These are phyloP conservation scores for Lotmaria passim DNA, from an alignment of 208 protist species.

Conservation along the genomic window DNA sequence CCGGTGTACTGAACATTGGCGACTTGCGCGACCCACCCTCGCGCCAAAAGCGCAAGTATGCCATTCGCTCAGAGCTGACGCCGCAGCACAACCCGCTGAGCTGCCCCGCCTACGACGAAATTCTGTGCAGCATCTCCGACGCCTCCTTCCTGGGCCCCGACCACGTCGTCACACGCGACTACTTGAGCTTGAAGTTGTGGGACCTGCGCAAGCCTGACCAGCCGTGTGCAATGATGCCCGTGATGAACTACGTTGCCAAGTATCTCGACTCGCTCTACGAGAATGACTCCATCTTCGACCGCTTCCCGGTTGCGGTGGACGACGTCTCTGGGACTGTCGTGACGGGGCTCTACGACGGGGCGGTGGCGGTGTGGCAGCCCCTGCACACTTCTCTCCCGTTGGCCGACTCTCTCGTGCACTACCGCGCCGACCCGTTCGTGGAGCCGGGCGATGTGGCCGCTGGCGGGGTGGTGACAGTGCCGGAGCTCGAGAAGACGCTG, in stretches of 20 bases:
- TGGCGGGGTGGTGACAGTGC: constrained; percentile 43
- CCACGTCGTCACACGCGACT: constrained; percentile 88
- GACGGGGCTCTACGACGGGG: constrained; percentile 86
- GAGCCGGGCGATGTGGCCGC: constrained; percentile 31
- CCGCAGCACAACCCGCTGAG: constrained; percentile 62
- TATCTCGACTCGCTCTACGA: constrained; percentile 82
- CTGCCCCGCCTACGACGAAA: constrained; percentile 73
- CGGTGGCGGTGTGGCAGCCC: constrained; percentile 88
- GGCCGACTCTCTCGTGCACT: constrained; percentile 58
- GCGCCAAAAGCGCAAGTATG: constrained; percentile 66
- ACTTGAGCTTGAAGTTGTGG: constrained; percentile 88
- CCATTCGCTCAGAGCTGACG: constrained; percentile 63
- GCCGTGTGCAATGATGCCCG: constrained; percentile 63
- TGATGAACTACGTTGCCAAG: constrained; percentile 74
- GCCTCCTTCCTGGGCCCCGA: constrained; percentile 79
- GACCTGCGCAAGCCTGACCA: constrained; percentile 70
- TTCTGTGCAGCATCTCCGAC: constrained; percentile 84
- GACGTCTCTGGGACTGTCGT: constrained; percentile 76
- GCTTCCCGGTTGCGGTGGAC: constrained; percentile 83
- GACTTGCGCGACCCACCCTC: constrained; percentile 84
- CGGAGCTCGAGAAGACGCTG: constrained; percentile 57
- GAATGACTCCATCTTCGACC: constrained; percentile 88
- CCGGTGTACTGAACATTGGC: constrained; percentile 81
- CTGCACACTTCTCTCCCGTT: constrained; percentile 33
- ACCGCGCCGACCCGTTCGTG: constrained; percentile 62